phyloP scores from a whole-genome alignment of 495 filamentous ascomycete genomes.

The Lentithecium fluviatile region DNA sequence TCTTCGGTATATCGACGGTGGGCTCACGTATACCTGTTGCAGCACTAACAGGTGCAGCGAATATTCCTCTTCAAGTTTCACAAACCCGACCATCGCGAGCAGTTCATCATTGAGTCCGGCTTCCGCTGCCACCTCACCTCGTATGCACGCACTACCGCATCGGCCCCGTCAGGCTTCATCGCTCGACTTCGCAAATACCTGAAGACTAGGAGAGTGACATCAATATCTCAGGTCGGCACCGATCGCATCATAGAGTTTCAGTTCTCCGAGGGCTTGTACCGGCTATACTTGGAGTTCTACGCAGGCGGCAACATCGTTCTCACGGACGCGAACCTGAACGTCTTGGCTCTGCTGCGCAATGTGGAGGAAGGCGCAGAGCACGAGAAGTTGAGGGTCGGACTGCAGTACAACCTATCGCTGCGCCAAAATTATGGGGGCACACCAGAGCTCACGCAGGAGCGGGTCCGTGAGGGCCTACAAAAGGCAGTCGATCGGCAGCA shows the following conservation, averaged over 20 bases:
- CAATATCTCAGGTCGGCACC: slow-evolving; percentile 80
- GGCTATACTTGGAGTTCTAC: slow-evolving; percentile 92
- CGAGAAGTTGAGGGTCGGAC: slow-evolving; percentile 68
- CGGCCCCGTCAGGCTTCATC: slow-evolving; percentile 81
- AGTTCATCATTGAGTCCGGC: slow-evolving; percentile 88
- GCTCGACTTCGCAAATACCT: slow-evolving; percentile 79
- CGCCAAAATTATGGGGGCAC: slow-evolving; percentile 78
- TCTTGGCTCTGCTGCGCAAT: slow-evolving; percentile 75
- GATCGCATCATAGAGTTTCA: slow-evolving; percentile 89
- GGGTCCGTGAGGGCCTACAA: slow-evolving; percentile 67
- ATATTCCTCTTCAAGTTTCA: slow-evolving; percentile 93
- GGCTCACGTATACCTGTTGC: neutral
- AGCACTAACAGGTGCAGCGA: slow-evolving; percentile 49
- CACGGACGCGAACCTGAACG: slow-evolving; percentile 74
- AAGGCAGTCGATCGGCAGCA: slow-evolving; percentile 58
- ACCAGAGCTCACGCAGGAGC: slow-evolving; percentile 68
- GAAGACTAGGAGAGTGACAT: slow-evolving; percentile 79
- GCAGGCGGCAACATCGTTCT: slow-evolving; percentile 93
- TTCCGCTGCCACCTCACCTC: slow-evolving; percentile 93
- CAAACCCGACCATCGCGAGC: slow-evolving; percentile 80
- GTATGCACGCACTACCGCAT: slow-evolving; percentile 80
- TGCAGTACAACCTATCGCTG: slow-evolving; percentile 75
- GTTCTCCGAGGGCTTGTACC: slow-evolving; percentile 87
- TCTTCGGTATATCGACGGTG: slow-evolving; percentile 58
- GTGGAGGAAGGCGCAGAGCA: slow-evolving; percentile 75